phyloP scores from a whole-genome alignment of 805 yeast species.

The Teunomyces cretensis region DNA sequence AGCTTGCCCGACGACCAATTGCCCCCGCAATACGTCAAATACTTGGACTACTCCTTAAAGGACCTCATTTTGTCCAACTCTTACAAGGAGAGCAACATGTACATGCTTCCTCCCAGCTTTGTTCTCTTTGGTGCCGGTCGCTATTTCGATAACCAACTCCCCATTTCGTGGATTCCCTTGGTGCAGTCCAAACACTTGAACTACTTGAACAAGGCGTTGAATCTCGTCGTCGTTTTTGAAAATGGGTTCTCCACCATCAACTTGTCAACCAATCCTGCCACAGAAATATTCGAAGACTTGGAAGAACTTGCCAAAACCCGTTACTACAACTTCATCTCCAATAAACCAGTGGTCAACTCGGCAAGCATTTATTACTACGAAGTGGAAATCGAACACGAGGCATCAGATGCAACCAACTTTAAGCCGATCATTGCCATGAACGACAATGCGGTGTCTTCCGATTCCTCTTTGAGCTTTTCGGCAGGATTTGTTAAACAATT shows the following conservation, averaged over 20 bases:
- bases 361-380: slow-evolving; percentile 44
- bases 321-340: slow-evolving; percentile 38
- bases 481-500: slow-evolving; percentile 34
- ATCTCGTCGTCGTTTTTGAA: slow-evolving; percentile 24
- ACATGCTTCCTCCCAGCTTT: slow-evolving; percentile 26
- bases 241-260: slow-evolving; percentile 31
- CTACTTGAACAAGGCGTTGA: slow-evolving; percentile 21
- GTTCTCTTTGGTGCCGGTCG: slow-evolving; percentile 20
- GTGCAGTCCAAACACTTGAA: slow-evolving; percentile 23
- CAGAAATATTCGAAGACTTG: slow-evolving; percentile 1
- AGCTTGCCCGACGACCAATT: slow-evolving; percentile 1
- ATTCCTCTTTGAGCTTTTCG: slow-evolving; percentile 30
- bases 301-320: slow-evolving; percentile 10
- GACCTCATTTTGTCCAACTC: slow-evolving; percentile 22
- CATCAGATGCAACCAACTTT: slow-evolving; percentile 29
- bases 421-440: slow-evolving; percentile 33
- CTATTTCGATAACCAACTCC: slow-evolving; percentile 31
- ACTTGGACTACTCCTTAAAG: slow-evolving; percentile 20
- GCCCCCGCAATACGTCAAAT: slow-evolving; percentile 22
- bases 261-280: slow-evolving; percentile 13
- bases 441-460: slow-evolving; percentile 34
- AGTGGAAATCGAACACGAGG: slow-evolving; percentile 34
- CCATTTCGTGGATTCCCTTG: slow-evolving; percentile 42
- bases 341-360: slow-evolving; percentile 30
- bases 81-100: slow-evolving; percentile 21